phyloP scores from a whole-genome alignment of 805 yeast genomes.

The Kodamaea laetipori region DNA sequence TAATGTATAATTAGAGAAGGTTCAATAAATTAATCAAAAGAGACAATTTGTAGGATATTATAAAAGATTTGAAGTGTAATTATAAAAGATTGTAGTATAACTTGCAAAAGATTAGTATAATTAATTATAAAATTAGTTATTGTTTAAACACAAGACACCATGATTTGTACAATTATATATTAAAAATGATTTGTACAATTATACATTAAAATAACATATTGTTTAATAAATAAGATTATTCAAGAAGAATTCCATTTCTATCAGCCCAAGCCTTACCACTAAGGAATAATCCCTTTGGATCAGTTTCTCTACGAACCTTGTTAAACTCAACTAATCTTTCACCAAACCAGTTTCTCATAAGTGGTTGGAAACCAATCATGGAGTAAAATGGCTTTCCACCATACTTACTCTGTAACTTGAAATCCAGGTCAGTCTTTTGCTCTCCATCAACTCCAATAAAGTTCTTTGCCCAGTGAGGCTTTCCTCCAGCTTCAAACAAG shows the following conservation, averaged over 20 bases:
- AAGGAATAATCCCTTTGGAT: slow-evolving; percentile 81
- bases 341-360: slow-evolving; percentile 79
- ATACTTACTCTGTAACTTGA: slow-evolving; percentile 39
- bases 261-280: slow-evolving; percentile 79
- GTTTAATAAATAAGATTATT: slow-evolving; percentile 20
- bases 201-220: too few relatives aligned
- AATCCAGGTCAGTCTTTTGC: slow-evolving; percentile 35
- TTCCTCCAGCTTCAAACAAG: slow-evolving; percentile 78
- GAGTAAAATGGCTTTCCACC: slow-evolving; percentile 58
- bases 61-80: too few relatives aligned
- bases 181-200: too few relatives aligned
- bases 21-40: too few relatives aligned
- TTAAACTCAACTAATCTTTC: slow-evolving; percentile 64
- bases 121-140: too few relatives aligned
- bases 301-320: slow-evolving; percentile 62
- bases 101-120: too few relatives aligned
- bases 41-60: too few relatives aligned
- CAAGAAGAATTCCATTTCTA: slow-evolving; percentile 66
- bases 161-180: too few relatives aligned
- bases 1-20: background rate
- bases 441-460: slow-evolving; percentile 63
- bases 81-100: too few relatives aligned
- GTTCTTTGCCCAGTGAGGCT: slow-evolving; percentile 99
- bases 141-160: background rate
- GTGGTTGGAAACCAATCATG: slow-evolving; percentile 76